Evolutionary conservation across 441 rosid species (phyloP).

Genomic region (Pelargonium cotyledonis): DNA sequence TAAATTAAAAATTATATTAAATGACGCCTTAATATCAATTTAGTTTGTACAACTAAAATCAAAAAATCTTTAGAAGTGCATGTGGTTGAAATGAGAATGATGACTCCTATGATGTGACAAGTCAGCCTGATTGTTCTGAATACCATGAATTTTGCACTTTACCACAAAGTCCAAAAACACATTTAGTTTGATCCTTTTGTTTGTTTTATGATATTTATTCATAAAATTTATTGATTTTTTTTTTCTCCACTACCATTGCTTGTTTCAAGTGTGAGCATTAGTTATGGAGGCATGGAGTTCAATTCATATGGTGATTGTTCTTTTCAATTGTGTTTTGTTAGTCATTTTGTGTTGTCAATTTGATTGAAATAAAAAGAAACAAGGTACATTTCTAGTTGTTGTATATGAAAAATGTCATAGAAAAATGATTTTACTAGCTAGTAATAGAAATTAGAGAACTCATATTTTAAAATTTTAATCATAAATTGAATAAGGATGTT

Average conservation of each 20-base stretch:
- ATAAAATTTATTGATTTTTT: too few species aligned
- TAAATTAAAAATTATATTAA: background rate
- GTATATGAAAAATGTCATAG: too few species aligned
- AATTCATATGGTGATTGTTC: background rate
- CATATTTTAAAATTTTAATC: background rate
- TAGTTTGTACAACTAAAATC: background rate
- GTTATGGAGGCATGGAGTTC: too few species aligned
- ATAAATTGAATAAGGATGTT: too few species aligned
- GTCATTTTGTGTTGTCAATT: background rate
- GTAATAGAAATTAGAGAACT: background rate
- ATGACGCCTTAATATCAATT: too few species aligned
- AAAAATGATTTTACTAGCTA: background rate
- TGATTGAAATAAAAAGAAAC: background rate
- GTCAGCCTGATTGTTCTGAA: constrained; percentile 16
- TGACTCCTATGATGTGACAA: constrained; percentile 38
- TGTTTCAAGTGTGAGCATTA: background rate
- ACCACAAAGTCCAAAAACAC: constrained; percentile 4
- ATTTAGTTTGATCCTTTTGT: constrained; percentile 18
- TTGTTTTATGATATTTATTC: background rate
- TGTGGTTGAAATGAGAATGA: constrained; percentile 28
- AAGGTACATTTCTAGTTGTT: too few species aligned
- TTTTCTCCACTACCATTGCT: background rate
- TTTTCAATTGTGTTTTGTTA: constrained; percentile 1
- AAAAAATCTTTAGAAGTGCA: constrained; percentile 17
- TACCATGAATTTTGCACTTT: constrained; percentile 21